phyloP scores from a whole-genome alignment of 768 basidiomycete species.

The Phanerochaete sordida region DNA sequence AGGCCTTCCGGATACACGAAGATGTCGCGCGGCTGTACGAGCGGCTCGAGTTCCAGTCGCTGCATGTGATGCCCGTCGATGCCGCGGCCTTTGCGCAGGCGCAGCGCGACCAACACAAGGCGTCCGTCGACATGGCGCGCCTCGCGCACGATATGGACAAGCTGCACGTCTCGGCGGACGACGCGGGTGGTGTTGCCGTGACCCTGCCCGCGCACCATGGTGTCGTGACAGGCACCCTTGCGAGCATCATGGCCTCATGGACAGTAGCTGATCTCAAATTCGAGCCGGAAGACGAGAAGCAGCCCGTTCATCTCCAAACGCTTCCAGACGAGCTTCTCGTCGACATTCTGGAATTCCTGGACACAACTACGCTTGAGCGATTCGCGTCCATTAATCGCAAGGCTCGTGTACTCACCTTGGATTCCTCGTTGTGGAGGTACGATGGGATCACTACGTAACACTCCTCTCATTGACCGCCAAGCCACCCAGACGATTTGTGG shows the following conservation, averaged over 20 bases:
- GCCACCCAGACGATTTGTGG: slow-evolving; percentile 54
- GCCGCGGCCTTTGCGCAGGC: neutral
- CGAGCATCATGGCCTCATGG: slow-evolving; percentile 46
- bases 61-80: neutral
- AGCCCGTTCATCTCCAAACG: slow-evolving; percentile 47
- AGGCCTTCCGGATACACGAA: slow-evolving; percentile 74
- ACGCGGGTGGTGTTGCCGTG: neutral
- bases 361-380: slow-evolving; percentile 66
- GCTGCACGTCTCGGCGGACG: slow-evolving; percentile 9
- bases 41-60: slow-evolving; percentile 42
- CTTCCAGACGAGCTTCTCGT: slow-evolving; percentile 80
- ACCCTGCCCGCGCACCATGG: slow-evolving; percentile 7
- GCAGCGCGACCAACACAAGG: neutral
- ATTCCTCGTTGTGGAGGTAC: slow-evolving; percentile 75
- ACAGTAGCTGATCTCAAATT: slow-evolving; percentile 47
- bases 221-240: slow-evolving; percentile 39
- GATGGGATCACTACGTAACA: slow-evolving; percentile 13
- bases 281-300: slow-evolving; percentile 64
- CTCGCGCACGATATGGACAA: slow-evolving; percentile 13
- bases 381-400: slow-evolving; percentile 75
- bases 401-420: slow-evolving; percentile 68
- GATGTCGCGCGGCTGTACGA: slow-evolving; percentile 73
- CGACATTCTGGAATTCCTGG: slow-evolving; percentile 60
- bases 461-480: neutral
- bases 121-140: slow-evolving; percentile 5